Conservation (phyloP, 1,284 basidiomycete genomes). For the Ustilago bromivora region DNA sequence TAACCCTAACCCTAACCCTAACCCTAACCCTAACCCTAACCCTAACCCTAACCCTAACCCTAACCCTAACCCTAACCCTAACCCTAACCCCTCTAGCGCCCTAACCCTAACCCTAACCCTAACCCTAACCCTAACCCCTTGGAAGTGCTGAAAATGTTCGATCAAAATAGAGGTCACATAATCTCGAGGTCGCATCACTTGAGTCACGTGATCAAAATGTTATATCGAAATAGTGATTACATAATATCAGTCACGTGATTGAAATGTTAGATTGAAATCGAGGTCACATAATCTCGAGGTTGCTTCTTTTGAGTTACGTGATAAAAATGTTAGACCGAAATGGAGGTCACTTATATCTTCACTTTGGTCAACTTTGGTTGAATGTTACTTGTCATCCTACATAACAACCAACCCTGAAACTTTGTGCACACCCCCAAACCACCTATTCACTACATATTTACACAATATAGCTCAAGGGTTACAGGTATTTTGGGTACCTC, state of each 20-base stretch:
- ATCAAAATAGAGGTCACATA: too few relatives aligned
- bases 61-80: slow-evolving; percentile 23
- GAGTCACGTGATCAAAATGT: too few relatives aligned
- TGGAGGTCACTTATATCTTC: neutral
- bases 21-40: neutral
- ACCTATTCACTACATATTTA: neutral
- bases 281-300: too few relatives aligned
- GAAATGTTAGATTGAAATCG: too few relatives aligned
- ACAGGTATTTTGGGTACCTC: slow-evolving; percentile 4
- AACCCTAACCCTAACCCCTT: slow-evolving; percentile 11
- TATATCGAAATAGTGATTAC: too few relatives aligned
- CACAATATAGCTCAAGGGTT: neutral
- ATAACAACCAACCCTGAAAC: neutral
- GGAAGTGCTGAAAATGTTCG: too few relatives aligned
- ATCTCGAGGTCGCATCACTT: too few relatives aligned
- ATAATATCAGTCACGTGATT: too few relatives aligned
- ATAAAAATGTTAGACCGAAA: neutral
- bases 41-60: slow-evolving; percentile 13
- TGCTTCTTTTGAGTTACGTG: too few relatives aligned
- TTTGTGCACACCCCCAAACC: neutral
- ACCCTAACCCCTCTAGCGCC: too few relatives aligned
- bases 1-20: too few relatives aligned
- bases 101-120: slow-evolving; percentile 24
- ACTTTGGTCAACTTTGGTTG: neutral
- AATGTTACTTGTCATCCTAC: neutral